Percentiles rank a stretch among this genome's conserved stretches.
Evolutionary conservation across 2,329 filamentous ascomycete genomes (phyloP).

Genomic region (Zopfia rhizophila): DNA sequence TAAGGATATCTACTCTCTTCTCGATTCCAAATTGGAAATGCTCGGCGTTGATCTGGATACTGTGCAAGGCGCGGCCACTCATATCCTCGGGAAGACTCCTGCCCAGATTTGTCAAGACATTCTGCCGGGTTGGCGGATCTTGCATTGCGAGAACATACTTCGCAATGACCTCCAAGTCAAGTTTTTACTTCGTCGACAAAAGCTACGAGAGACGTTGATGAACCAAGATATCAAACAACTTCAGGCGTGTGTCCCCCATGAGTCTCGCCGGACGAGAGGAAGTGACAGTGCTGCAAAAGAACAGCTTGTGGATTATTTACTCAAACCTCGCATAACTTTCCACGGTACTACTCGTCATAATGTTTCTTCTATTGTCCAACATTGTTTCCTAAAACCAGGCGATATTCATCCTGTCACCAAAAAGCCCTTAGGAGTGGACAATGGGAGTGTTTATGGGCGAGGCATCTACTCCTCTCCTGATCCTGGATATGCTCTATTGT

Average conservation of each 20-base stretch:
- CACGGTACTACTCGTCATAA: slow-evolving; percentile 37
- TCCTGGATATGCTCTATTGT: slow-evolving; percentile 53
- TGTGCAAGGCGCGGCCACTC: slow-evolving; percentile 14
- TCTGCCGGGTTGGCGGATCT: slow-evolving; percentile 12
- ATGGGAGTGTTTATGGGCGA: slow-evolving; percentile 53
- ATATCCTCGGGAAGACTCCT: slow-evolving; percentile 18
- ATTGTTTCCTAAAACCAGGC: slow-evolving; percentile 57
- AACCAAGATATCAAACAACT: slow-evolving; percentile 2
- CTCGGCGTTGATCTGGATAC: slow-evolving; percentile 14
- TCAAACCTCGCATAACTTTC: slow-evolving; percentile 51
- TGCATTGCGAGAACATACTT: slow-evolving; percentile 20
- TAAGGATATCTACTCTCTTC: slow-evolving; percentile 8
- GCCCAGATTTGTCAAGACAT: slow-evolving; percentile 14
- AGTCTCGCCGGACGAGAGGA: slow-evolving; percentile 4
- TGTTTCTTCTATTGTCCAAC: slow-evolving; percentile 56
- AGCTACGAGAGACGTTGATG: slow-evolving; percentile 71
- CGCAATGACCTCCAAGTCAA: slow-evolving; percentile 7
- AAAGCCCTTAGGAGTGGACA: slow-evolving; percentile 37
- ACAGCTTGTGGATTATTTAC: slow-evolving; percentile 51
- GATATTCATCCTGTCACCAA: slow-evolving; percentile 40
- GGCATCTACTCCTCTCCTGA: slow-evolving; percentile 59
- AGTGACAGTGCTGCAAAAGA: slow-evolving; percentile 29
- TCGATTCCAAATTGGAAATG: slow-evolving; percentile 11
- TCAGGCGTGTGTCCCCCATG: slow-evolving; percentile 5
- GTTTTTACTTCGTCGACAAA: slow-evolving; percentile 61